Evolutionary conservation across 2,329 filamentous ascomycete genomes (phyloP), one percentile per base, ranked within the genome.

Genomic region (Ophiostoma himal-ulmi): DNA sequence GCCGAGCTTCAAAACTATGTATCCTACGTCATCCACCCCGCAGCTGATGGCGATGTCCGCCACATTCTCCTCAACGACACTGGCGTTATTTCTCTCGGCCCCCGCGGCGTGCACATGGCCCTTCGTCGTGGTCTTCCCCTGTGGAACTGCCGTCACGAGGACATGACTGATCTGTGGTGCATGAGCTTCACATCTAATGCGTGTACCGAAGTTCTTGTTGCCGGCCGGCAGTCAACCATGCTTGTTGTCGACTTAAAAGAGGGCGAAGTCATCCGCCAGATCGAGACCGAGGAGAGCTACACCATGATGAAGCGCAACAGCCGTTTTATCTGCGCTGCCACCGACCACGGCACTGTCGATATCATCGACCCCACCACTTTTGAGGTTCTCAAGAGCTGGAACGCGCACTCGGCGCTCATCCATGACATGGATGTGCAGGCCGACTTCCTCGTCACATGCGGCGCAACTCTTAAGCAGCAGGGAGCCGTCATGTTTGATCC

Each of bases 371-470:
- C 94, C 0, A 83, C 87, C 70, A 92, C 85, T 70, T 91, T 96
- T 76, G 86, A 87, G 60, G 85, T 97, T 5, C 83, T 95, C 75
- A 96, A 94, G 78, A 88, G 88, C 13, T 99, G 95, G 91, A 92
- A 92, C 77, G 93, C 94, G 0, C 95, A 99, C 77, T 90, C 90
- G 1, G 91, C 92, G 10, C 87, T 89, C 68, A 92, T 99, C 78
- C 97, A 93, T 78, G 94, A 98, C 78, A 97, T 99, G 92, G 95
- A 99, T 81, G 93, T 94, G 10, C 92, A 95, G 77, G 92, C 95
- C 76, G 94, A 98, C 78, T 95, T 95, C 74, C 88, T 99, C 69
- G 91, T 98, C 30, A 98, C 95, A 5, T 99, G 95, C 78, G 95
- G 95, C 48, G 96, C 92, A 80, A 96, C 94, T 1, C 86, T 93